Conservation (phyloP, 768 basidiomycete species). For the Lepiota brunneoincarnata region DNA sequence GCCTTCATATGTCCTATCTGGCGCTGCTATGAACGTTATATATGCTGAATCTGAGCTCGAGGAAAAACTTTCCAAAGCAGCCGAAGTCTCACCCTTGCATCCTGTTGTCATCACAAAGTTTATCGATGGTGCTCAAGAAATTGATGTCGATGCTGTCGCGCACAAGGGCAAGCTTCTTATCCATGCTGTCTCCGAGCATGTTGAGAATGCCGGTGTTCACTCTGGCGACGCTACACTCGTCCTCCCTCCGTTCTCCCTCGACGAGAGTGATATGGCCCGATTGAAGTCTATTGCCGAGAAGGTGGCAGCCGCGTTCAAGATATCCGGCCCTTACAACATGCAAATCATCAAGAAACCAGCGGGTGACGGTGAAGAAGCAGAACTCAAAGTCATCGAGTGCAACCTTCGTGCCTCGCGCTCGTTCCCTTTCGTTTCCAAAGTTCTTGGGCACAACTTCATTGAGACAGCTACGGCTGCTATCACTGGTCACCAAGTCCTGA, state of each 20-base stretch:
- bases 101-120: conserved; percentile 99
- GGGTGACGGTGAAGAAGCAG: conserved; percentile 45
- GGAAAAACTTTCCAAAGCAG: conserved; percentile 95
- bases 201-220: conserved; percentile 98
- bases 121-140: conserved; percentile 97
- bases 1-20: conserved; percentile 97
- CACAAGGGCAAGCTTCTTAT: conserved; percentile 89
- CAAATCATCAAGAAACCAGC: conserved; percentile 89
- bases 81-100: conserved; percentile 93
- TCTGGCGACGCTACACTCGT: conserved; percentile 98
- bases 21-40: conserved; percentile 99
- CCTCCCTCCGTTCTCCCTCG: conserved; percentile 87
- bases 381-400: conserved; percentile 98
- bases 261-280: conserved; percentile 72
- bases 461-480: conserved; percentile 91
- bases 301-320: conserved; percentile 92
- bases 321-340: conserved; percentile 99
- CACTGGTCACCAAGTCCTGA: conserved; percentile 78
- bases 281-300: conserved; percentile 93
- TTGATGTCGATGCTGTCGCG: conserved; percentile 96
- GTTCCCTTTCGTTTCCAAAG: conserved; percentile 99
- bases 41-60: conserved; percentile 87
- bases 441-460: conserved; percentile 96
- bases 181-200: conserved; percentile 97
- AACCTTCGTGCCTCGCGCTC: conserved; percentile 97